Base-by-base conservation (phyloP, 1,139 yeast genomes). In the Protomyces gravidus region DNA sequence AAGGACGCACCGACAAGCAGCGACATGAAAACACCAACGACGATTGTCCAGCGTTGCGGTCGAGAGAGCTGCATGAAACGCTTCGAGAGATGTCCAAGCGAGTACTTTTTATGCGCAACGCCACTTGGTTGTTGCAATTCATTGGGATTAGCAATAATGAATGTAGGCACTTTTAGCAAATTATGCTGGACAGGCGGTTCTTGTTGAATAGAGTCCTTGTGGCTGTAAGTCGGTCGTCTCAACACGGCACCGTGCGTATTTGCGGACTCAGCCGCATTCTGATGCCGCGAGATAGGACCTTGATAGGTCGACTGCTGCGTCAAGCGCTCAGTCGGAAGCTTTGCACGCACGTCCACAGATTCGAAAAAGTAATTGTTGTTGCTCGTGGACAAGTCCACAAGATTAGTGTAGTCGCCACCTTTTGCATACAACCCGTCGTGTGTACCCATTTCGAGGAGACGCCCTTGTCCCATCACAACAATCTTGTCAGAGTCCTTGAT, bases 401-500 rank as follows among this genome's bases (percentile, higher is more conserved):
- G 68, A 9, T 65, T 65, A 19, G 62, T 62, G 62, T 75, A 75
- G 40, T 67, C 67, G n/a, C 76, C 75, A 19, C 67, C 62, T 49
- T 49, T 50, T 2, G 62, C 66, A 17, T 76, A 45, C 42, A 78
- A 69, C 32, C 72, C 73, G 5, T 67, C 62, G 64, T 73, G 80
- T 5, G 71, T 69, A 1, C 82, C 79, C 63, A 70, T 70, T 64
- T 76, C 79, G n/a, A 74, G 66, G 58, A 76, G 73, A 32, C 65
- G 67, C n/a, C 79, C 79, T 59, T 67, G 67, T 27, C 71, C 66
- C 77, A 76, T 75, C 33, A 76, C 79, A 13, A 76, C 75, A 61
- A 76, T 75, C 61, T 71, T 69, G 64, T 75, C 75, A 5, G 78
- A 78, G 55, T 74, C 75, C 67, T 78, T 81, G 61, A 86, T 85